A percentile compares a stretch with the other conserved stretches of the same genome.
Evolutionary conservation across 1,284 basidiomycete species (phyloP).

Genomic region (Ustilago hordei): DNA sequence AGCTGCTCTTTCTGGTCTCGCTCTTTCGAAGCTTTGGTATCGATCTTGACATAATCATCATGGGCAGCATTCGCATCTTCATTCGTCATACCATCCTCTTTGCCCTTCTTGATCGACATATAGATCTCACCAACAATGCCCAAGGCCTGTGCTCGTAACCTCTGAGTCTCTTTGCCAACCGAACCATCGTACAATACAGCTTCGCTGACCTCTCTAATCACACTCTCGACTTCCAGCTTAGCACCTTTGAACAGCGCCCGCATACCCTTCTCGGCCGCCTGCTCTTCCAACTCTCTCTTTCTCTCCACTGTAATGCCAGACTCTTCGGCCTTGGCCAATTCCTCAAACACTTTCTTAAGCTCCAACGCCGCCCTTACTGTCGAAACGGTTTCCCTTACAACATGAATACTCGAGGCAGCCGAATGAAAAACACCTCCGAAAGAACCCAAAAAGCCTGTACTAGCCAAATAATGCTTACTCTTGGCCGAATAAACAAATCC

Average conservation of each 20-base stretch:
- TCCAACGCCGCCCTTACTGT: conserved; percentile 67
- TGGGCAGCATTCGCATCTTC: conserved; percentile 2
- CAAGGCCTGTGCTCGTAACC: conserved; percentile 63
- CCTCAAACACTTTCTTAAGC: conserved; percentile 93
- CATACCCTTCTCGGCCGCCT: conserved; percentile 86
- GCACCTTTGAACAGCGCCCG: conserved; percentile 75
- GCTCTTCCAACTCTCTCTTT: conserved; percentile 89
- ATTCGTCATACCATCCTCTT: conserved; percentile 14
- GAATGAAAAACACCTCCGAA: conserved; percentile 60
- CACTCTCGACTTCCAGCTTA: conserved; percentile 93
- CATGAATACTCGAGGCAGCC: conserved; percentile 61
- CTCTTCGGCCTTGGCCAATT: conserved; percentile 79
- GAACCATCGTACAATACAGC: conserved; percentile 76
- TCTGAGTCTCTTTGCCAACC: conserved; percentile 65
- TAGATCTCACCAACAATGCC: conserved; percentile 61
- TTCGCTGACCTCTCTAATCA: conserved; percentile 93
- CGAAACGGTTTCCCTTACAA: conserved; percentile 64
- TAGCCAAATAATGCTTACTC: conserved; percentile 65
- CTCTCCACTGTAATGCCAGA: conserved; percentile 88
- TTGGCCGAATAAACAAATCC: conserved; percentile 83
- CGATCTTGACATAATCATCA: conserved; percentile 55
- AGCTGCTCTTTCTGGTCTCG: conserved; percentile 26
- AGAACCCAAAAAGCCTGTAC: conserved; percentile 57
- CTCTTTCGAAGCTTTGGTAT: conserved; percentile 50
- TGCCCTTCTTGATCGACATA: conserved; percentile 46